Percentiles rank a stretch among this genome's conserved stretches.
These are phyloP conservation scores for Nakazawaea molendinolei DNA, from an alignment of 805 yeast species.

Conservation along the genomic window DNA sequence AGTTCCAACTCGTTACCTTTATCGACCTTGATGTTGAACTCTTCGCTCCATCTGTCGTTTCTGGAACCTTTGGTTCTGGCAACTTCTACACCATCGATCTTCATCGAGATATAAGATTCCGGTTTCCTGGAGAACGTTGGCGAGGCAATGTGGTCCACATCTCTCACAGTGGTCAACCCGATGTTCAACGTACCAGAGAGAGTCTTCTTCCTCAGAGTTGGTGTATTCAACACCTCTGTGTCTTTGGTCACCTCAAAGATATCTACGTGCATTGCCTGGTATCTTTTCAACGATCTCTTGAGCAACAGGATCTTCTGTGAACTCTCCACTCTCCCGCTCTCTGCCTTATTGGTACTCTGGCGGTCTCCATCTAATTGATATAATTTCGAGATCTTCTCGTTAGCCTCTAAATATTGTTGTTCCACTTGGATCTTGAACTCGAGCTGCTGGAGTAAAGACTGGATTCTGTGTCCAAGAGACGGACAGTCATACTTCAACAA, in stretches of 20 bases:
- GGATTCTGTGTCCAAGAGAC: conserved; percentile 88
- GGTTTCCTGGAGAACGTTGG: conserved; percentile 74
- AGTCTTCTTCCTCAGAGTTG: conserved; percentile 75
- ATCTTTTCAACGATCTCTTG: conserved; percentile 77
- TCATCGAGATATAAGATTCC: conserved; percentile 70
- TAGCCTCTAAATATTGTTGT: conserved; percentile 87
- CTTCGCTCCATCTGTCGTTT: conserved; percentile 78
- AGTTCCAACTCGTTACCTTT: conserved; percentile 90
- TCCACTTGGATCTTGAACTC: conserved; percentile 94
- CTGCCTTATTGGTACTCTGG: conserved; percentile 79
- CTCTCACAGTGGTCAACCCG: conserved; percentile 71
- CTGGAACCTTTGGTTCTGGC: conserved; percentile 72
- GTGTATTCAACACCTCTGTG: conserved; percentile 59
- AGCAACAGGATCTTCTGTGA: conserved; percentile 79
- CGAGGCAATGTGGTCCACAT: conserved; percentile 87
- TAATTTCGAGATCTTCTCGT: conserved; percentile 78
- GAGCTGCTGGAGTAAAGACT: conserved; percentile 89
- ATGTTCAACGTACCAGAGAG: conserved; percentile 74
- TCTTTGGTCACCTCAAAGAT: conserved; percentile 62
- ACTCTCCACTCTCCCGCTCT: conserved; percentile 78
- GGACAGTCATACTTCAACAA: conserved; percentile 90
- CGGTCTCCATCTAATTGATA: conserved; percentile 91
- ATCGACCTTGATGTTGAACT: conserved; percentile 72
- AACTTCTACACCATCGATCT: conserved; percentile 82
- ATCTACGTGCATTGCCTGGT: conserved; percentile 80